Percentiles rank a stretch among this genome's conserved stretches.
These are phyloP conservation scores for Crithidia acanthocephali DNA, from an alignment of 208 protist species.

Conservation along the genomic window DNA sequence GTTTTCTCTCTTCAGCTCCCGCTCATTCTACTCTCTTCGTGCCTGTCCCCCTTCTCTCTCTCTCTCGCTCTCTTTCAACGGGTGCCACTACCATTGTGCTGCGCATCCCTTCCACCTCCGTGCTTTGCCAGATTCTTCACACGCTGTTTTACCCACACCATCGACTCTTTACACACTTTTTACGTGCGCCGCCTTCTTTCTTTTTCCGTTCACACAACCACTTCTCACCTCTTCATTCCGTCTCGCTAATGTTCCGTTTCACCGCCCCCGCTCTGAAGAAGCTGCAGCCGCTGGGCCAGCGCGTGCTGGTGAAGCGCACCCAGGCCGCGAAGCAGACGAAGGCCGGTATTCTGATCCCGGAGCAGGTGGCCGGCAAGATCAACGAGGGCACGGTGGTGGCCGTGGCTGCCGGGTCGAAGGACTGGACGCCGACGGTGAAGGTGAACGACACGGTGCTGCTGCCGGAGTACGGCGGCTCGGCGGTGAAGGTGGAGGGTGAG, in stretches of 20 bases:
- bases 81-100: too few relatives aligned
- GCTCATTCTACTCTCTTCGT: too few relatives aligned
- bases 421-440: slow-evolving; percentile 92
- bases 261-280: slow-evolving; percentile 79
- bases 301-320: slow-evolving; percentile 89
- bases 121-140: slow-evolving; percentile 10
- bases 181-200: neutral
- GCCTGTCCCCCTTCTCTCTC: too few relatives aligned
- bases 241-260: slow-evolving; percentile 84
- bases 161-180: neutral
- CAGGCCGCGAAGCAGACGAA: slow-evolving; percentile 92
- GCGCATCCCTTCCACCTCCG: too few relatives aligned
- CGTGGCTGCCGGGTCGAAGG: slow-evolving; percentile 86
- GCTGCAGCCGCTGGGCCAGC: slow-evolving; percentile 90
- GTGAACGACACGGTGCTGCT: slow-evolving; percentile 91
- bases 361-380: slow-evolving; percentile 90
- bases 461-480: slow-evolving; percentile 87
- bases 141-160: neutral
- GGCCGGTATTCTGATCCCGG: slow-evolving; percentile 92
- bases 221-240: slow-evolving; percentile 19
- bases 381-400: slow-evolving; percentile 93
- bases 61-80: too few relatives aligned
- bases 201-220: slow-evolving; percentile 2
- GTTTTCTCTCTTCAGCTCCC: too few relatives aligned
- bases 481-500: slow-evolving; percentile 93